Evolutionary conservation across 1,139 yeast genomes (phyloP).

Genomic region (Pichia sp.): DNA sequence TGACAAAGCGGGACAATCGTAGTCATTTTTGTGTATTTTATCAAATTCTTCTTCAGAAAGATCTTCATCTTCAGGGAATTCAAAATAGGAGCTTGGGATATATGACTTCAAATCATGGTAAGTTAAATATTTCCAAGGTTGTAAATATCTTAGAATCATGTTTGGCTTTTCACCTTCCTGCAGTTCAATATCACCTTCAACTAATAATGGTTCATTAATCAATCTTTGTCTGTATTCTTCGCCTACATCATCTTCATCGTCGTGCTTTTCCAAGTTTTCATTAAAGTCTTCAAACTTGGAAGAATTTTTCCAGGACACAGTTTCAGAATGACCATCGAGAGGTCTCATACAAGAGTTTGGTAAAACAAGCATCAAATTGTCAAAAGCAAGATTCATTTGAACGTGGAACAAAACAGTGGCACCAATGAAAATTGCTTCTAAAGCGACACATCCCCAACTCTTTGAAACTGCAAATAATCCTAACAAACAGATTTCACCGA

Average conservation of each 20-base stretch:
- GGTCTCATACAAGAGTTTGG: conserved; percentile 67
- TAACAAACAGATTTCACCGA: conserved; percentile 66
- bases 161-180: conserved; percentile 12
- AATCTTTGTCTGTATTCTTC: conserved; percentile 14
- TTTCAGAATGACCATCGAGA: conserved; percentile 58
- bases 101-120: conserved; percentile 27
- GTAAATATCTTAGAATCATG: conserved; percentile 18
- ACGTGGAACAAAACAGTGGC: conserved; percentile 33
- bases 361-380: conserved; percentile 45
- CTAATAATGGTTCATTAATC: conserved; percentile 23
- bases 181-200: conserved; percentile 24
- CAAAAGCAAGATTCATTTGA: conserved; percentile 34
- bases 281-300: conserved; percentile 8
- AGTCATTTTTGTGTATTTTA: conserved; percentile 42
- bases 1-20: conserved; percentile 54
- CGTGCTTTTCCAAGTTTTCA: background rate
- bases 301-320: conserved; percentile 37
- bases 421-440: conserved; percentile 36
- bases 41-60: conserved; percentile 31
- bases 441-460: conserved; percentile 32
- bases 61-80: conserved; percentile 32
- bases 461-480: conserved; percentile 63
- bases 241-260: background rate
- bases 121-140: conserved; percentile 29
- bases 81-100: conserved; percentile 28